A percentile compares a stretch with the other conserved stretches of the same genome.
These are phyloP conservation scores for Colletotrichum sp. DNA, from an alignment of 2,329 filamentous ascomycete genomes.

Conservation along the genomic window DNA sequence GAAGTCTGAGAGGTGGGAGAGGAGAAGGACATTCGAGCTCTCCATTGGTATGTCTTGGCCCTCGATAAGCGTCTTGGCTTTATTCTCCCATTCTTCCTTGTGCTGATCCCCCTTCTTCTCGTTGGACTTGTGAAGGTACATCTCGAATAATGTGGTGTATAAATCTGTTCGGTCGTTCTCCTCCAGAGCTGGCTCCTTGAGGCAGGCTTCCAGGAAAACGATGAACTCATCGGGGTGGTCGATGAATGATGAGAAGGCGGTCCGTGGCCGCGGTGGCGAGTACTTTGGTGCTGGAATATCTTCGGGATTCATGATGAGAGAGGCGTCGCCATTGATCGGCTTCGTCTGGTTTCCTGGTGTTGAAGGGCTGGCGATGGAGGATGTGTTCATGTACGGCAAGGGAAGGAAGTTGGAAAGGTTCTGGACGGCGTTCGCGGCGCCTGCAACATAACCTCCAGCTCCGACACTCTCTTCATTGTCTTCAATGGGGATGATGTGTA, in stretches of 20 bases:
- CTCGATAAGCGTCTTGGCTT: slow-evolving; percentile 88
- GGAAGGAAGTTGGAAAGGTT: slow-evolving; percentile 85
- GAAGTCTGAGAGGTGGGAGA: slow-evolving; percentile 92
- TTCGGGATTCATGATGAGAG: slow-evolving; percentile 56
- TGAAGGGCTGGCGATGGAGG: slow-evolving; percentile 58
- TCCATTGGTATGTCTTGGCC: slow-evolving; percentile 84
- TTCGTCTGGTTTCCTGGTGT: slow-evolving; percentile 56
- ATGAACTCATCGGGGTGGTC: slow-evolving; percentile 94
- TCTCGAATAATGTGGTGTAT: slow-evolving; percentile 95
- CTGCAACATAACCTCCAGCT: slow-evolving; percentile 51
- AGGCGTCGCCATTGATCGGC: slow-evolving; percentile 48
- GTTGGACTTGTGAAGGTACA: slow-evolving; percentile 91
- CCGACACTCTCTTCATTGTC: slow-evolving; percentile 41
- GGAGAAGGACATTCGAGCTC: slow-evolving; percentile 89
- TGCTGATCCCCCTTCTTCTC: slow-evolving; percentile 71
- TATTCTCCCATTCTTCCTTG: slow-evolving; percentile 84
- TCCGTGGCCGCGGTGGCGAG: slow-evolving; percentile 79
- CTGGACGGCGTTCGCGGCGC: slow-evolving; percentile 79
- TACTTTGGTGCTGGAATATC: slow-evolving; percentile 63
- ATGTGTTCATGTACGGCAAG: slow-evolving; percentile 81
- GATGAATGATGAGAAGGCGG: slow-evolving; percentile 95
- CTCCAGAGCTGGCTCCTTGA: slow-evolving; percentile 73
- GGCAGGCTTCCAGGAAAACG: slow-evolving; percentile 86
- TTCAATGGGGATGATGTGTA: slow-evolving; percentile 51
- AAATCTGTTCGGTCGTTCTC: slow-evolving; percentile 82